A percentile compares a stretch with the other conserved stretches of the same genome.
Conservation (phyloP, 495 filamentous ascomycete genomes). For the Penicillium crystallinum region DNA sequence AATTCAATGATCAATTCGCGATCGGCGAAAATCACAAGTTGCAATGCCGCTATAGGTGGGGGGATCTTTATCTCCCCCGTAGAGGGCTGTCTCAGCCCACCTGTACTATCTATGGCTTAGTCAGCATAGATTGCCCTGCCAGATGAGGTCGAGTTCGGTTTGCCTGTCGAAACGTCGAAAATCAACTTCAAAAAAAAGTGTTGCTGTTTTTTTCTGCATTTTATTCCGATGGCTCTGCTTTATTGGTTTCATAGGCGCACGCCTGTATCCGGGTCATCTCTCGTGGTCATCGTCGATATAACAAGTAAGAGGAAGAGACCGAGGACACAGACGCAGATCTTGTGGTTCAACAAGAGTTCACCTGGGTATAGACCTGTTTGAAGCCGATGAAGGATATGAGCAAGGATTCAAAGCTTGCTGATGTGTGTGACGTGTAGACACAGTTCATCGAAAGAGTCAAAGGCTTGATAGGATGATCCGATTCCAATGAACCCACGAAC, state of each 20-base stretch:
- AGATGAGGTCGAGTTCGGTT: neutral
- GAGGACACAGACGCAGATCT: neutral
- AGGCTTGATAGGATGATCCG: too few relatives aligned
- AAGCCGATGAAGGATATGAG: too few relatives aligned
- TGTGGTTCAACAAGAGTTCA: neutral
- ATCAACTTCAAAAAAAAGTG: neutral
- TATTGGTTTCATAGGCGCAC: too few relatives aligned
- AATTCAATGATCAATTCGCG: neutral
- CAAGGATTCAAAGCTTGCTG: too few relatives aligned
- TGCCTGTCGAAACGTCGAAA: neutral
- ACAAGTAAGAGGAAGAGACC: neutral
- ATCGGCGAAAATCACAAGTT: neutral
- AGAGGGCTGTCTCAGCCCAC: neutral
- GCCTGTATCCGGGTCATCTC: neutral
- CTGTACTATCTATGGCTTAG: constrained; percentile 5
- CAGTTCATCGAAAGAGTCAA: neutral
- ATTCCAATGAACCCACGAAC: neutral
- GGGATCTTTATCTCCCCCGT: constrained; percentile 1
- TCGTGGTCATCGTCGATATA: neutral
- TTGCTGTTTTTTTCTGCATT: neutral
- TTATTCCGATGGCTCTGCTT: neutral
- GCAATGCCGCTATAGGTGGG: constrained; percentile 2
- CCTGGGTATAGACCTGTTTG: neutral
- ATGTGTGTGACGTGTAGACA: neutral
- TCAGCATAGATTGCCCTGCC: constrained; percentile 6